Evolutionary conservation across 139 green algal genomes (phyloP), one percentile per base, ranked within the genome.

Genomic region (Edaphochlamys debaryana): DNA sequence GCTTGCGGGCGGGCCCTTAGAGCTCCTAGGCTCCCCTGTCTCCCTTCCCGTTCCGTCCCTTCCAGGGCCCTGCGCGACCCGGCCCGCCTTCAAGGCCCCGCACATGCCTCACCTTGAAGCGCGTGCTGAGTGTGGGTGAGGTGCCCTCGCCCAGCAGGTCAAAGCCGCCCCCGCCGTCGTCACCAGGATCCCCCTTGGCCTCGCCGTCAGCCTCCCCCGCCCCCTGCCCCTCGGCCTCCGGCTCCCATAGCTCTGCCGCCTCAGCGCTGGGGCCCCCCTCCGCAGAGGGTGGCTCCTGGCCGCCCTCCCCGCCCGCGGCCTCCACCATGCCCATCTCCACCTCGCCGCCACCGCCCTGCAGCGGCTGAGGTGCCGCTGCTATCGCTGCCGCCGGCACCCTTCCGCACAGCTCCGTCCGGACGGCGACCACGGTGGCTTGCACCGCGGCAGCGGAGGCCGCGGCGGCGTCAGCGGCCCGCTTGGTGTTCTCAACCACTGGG

Each of bases 51-150:
- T n/a, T n/a, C n/a, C n/a, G n/a, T n/a, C n/a, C n/a, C n/a, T n/a
- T n/a, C n/a, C n/a, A n/a, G n/a, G n/a, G n/a, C n/a, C n/a, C n/a
- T n/a, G n/a, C n/a, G n/a, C n/a, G n/a, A n/a, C n/a, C n/a, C n/a
- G n/a, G n/a, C n/a, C n/a, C n/a, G n/a, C n/a, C n/a, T n/a, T n/a
- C n/a, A n/a, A n/a, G n/a, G n/a, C n/a, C n/a, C n/a, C n/a, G n/a
- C n/a, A n/a, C n/a, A 9, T 9, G 45, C 45, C 45, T 13, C 37
- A 90, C 82, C 71, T 81, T 79, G 87, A 92, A 93, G 3, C 90
- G 60, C 13, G 90, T 87, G 37, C 92, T 85, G 76, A 93, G 87
- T 86, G 91, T 88, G 20, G 90, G 90, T 15, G 85, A 75, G 11
- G 60, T 82, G 32, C 80, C 67, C 36, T 89, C 88, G 7, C 67